A percentile compares a stretch with the other conserved stretches of the same genome.
These are phyloP conservation scores for Celoporthe dispersa DNA, from an alignment of 2,329 filamentous ascomycete genomes.

Conservation along the genomic window DNA sequence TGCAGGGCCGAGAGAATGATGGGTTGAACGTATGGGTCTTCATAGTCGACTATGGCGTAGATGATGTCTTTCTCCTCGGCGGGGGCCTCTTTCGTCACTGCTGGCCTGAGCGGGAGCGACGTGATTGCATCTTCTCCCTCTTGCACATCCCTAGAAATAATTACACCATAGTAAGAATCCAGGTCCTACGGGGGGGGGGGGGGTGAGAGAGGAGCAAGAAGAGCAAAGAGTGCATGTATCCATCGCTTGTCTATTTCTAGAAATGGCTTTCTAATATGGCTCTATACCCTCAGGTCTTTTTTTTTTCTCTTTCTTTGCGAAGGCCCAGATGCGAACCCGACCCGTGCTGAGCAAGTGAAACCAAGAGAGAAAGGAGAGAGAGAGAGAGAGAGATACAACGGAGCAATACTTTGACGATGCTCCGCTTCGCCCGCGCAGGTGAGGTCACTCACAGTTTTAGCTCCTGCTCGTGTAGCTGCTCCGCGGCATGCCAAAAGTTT, in stretches of 20 bases:
- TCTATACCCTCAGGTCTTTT: slow-evolving; percentile 16
- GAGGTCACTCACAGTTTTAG: slow-evolving; percentile 76
- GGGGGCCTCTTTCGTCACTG: slow-evolving; percentile 15
- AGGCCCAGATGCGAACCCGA: not conserved
- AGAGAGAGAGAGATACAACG: slow-evolving; percentile 1
- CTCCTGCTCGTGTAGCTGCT: slow-evolving; percentile 69
- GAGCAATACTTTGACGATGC: slow-evolving; percentile 20
- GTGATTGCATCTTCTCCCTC: slow-evolving; percentile 6
- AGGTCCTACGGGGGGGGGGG: slow-evolving; percentile 33
- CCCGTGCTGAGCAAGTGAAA: not conserved
- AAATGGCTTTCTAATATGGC: slow-evolving; percentile 30
- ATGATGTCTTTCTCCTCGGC: slow-evolving; percentile 45
- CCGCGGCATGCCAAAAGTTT: slow-evolving; percentile 81
- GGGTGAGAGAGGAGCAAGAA: slow-evolving; percentile 11
- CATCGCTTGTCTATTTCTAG: slow-evolving; percentile 33
- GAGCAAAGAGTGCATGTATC: slow-evolving; percentile 28
- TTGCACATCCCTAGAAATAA: slow-evolving; percentile 28
- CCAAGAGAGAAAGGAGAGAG: not conserved
- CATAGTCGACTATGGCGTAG: slow-evolving; percentile 80
- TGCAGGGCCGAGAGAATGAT: slow-evolving; percentile 77
- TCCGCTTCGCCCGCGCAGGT: slow-evolving; percentile 23
- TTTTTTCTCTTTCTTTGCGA: not conserved
- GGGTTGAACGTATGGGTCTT: slow-evolving; percentile 87
- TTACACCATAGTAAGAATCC: slow-evolving; percentile 41
- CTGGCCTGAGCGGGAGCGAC: slow-evolving; percentile 29